Conservation (phyloP, 345 rosid species). For the Fremontodendron californicum region DNA sequence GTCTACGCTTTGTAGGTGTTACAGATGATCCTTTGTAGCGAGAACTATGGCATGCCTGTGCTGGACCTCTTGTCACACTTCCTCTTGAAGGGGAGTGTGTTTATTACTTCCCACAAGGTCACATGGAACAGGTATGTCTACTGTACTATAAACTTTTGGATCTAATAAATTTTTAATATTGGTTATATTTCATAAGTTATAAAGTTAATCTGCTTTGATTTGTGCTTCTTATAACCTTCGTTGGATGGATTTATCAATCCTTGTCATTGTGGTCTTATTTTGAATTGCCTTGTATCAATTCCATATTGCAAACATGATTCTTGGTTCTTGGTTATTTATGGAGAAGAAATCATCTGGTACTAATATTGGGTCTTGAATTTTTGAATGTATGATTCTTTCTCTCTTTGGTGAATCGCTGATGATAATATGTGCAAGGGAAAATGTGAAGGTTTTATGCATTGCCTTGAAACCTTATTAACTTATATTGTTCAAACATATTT, state of each 20-base stretch:
- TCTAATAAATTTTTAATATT: not conserved
- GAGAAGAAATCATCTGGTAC: not conserved
- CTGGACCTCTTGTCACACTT: constrained; percentile 92
- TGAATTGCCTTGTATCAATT: too few relatives aligned
- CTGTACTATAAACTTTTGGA: constrained; percentile 9
- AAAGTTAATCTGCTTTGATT: not conserved
- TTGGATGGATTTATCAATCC: not conserved
- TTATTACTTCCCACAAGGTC: constrained; percentile 99
- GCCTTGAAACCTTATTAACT: not conserved
- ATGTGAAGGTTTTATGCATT: not conserved
- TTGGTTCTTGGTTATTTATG: constrained; percentile 1
- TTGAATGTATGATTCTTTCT: not conserved
- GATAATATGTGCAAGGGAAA: not conserved
- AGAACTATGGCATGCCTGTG: constrained; percentile 98
- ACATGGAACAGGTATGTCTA: constrained; percentile 90
- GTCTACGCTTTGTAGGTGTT: constrained; percentile 27
- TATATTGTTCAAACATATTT: not conserved
- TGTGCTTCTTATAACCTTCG: not conserved
- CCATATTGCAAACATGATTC: too few relatives aligned
- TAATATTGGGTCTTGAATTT: not conserved
- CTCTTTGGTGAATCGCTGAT: not conserved
- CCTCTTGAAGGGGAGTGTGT: constrained; percentile 95
- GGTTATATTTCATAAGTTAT: not conserved
- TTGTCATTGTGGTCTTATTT: not conserved
- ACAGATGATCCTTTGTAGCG: constrained; percentile 65